Evolutionary conservation across 495 filamentous ascomycete genomes (phyloP), one percentile per base, ranked within the genome.

Genomic region (Arthonia radiata): DNA sequence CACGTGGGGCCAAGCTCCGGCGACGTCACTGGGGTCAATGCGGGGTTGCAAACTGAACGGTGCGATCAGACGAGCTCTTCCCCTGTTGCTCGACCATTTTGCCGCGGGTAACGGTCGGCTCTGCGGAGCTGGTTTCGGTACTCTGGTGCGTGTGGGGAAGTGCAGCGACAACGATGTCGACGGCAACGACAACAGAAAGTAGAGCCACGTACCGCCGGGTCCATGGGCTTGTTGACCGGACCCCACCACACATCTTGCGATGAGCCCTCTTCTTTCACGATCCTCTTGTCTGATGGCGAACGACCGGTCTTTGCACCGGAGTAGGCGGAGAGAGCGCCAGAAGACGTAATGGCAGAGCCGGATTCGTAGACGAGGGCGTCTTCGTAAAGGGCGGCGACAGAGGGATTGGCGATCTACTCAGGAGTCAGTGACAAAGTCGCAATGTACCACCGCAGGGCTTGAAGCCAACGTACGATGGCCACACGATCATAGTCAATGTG

Each of bases 401-500:
- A 64, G 43, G 79, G 70, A 52, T 86, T 91, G 54, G 74, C 71
- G 39, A 86, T 76, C 79, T 89, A 40, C 17, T 24, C 37, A 31
- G 34, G 32, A 29, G 38, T 36, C 18, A 18, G 18, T 18, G 21
- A 18, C 21, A n/a, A 30, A n/a, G n/a, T n/a, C n/a, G n/a, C n/a
- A n/a, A n/a, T n/a, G n/a, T n/a, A n/a, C n/a, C 17, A 32, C 22
- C 23, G 27, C 4, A 10, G 26, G 23, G 13, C 15, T 16, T 24
- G 15, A 24, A 28, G 10, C 23, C 16, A n/a, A 36, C 71, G 44
- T 59, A 91, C 82, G 59, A 97, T 97, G 31, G 89, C 75, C 39
- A 97, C 86, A 40, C 89, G 74, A 53, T 93, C 77, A 47, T 94
- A 97, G 67, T 97, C 86, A 54, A 97, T 94, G 62, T 94, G 81